Percentiles rank a stretch among this genome's conserved stretches.
Conservation (phyloP, 1,284 basidiomycete genomes). For the Tilletia caries region DNA sequence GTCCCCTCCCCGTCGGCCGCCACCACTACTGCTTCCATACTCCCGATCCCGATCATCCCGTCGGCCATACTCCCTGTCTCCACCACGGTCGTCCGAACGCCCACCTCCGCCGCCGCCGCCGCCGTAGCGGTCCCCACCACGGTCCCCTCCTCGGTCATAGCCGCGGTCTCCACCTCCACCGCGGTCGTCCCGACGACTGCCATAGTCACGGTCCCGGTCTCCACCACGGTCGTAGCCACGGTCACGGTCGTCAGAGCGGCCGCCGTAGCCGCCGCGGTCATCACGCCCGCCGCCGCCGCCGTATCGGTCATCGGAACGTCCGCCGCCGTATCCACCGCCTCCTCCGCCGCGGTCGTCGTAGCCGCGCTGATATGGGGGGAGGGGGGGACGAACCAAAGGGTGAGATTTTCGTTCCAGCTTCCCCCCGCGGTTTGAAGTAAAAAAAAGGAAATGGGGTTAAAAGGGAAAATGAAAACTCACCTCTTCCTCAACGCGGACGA, state of each 20-base stretch:
- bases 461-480: too few relatives aligned
- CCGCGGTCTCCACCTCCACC: background rate
- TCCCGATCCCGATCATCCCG: conserved; percentile 8
- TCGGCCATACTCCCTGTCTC: background rate
- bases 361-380: conserved; percentile 4
- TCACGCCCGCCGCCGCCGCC: background rate
- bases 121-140: background rate
- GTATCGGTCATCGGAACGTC: background rate
- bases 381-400: background rate
- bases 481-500: conserved; percentile 41
- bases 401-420: background rate
- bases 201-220: background rate
- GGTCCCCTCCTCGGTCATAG: background rate
- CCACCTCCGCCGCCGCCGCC: background rate
- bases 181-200: background rate
- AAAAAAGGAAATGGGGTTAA: background rate
- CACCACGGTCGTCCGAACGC: background rate
- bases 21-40: background rate
- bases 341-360: conserved; percentile 4
- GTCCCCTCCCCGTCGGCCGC: background rate
- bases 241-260: background rate
- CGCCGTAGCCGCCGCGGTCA: too few relatives aligned
- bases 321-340: too few relatives aligned
- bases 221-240: background rate
- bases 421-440: too few relatives aligned